Conservation (phyloP, 257 asterid genomes). For the Capsicum pubescens region DNA sequence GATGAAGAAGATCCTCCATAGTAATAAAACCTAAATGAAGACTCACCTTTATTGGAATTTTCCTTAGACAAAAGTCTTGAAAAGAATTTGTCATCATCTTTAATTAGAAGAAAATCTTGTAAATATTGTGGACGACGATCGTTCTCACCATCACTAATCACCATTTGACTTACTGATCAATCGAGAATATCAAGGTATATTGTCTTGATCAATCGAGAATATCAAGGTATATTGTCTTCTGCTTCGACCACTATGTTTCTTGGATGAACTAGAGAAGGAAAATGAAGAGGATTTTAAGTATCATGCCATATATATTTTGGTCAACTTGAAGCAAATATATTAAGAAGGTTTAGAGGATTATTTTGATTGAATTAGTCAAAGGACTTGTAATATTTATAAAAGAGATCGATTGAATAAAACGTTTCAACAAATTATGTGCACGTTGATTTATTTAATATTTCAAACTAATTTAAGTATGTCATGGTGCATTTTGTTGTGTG, state of each 20-base stretch:
- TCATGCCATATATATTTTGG: background rate
- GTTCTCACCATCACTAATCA: slow-evolving; percentile 18
- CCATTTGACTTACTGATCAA: background rate
- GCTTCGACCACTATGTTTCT: background rate
- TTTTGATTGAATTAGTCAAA: slow-evolving; percentile 13
- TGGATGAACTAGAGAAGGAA: background rate
- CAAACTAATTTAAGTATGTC: background rate
- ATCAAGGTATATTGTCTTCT: background rate
- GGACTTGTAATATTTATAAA: background rate
- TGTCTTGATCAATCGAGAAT: background rate
- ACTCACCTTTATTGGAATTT: slow-evolving; percentile 46
- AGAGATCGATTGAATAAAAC: background rate
- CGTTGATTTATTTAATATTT: background rate
- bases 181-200: background rate
- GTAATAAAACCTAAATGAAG: slow-evolving; percentile 60
- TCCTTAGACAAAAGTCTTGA: slow-evolving; percentile 53
- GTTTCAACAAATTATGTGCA: background rate
- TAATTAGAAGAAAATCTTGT: slow-evolving; percentile 39
- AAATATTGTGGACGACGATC: slow-evolving; percentile 31
- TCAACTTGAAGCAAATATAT: slow-evolving; percentile 7
- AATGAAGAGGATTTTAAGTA: background rate
- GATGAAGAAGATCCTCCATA: slow-evolving; percentile 55
- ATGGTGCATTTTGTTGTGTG: slow-evolving; percentile 8
- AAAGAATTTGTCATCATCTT: slow-evolving; percentile 46
- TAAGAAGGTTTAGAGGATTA: background rate